phyloP scores from a whole-genome alignment of 108 stramenopile species.

The Cyclotella choctawhatcheeana region DNA sequence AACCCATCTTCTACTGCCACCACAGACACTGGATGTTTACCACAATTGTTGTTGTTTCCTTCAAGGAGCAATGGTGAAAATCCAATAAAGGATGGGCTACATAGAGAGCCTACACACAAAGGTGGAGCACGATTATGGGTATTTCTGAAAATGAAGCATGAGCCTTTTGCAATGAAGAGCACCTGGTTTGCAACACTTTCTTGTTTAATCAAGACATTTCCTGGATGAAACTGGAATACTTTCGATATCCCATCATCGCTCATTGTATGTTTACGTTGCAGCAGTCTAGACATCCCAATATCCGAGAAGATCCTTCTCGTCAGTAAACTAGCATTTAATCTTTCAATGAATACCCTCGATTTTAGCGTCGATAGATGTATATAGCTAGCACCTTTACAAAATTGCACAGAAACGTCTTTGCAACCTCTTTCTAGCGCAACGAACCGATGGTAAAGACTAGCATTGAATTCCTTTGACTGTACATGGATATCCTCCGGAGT shows the following conservation, averaged over 20 bases:
- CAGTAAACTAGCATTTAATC: slow-evolving; percentile 1
- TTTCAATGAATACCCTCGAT: not conserved
- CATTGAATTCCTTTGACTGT: not conserved
- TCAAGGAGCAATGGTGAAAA: not conserved
- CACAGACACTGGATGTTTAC: slow-evolving; percentile 1
- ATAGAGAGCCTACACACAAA: not conserved
- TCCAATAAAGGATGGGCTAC: not conserved
- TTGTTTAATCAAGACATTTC: not conserved
- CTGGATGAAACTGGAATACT: not conserved
- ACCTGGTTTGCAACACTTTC: not conserved
- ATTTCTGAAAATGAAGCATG: slow-evolving; percentile 4
- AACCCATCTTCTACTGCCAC: slow-evolving; percentile 8
- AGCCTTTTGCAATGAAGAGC: not conserved
- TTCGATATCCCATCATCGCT: no score
- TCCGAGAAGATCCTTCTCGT: not conserved
- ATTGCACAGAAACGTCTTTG: not conserved
- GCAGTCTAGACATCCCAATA: slow-evolving; percentile 2
- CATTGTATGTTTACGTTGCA: not conserved
- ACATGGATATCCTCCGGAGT: not conserved
- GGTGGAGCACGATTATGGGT: not conserved
- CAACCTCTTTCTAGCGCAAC: not conserved
- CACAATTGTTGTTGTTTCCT: not conserved
- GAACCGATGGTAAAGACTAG: not conserved
- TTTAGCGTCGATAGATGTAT: not conserved
- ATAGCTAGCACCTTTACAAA: slow-evolving; percentile 4